Evolutionary conservation across 2,329 filamentous ascomycete genomes (phyloP), one percentile per base, ranked within the genome.

Genomic region (Epichloe baconii): DNA sequence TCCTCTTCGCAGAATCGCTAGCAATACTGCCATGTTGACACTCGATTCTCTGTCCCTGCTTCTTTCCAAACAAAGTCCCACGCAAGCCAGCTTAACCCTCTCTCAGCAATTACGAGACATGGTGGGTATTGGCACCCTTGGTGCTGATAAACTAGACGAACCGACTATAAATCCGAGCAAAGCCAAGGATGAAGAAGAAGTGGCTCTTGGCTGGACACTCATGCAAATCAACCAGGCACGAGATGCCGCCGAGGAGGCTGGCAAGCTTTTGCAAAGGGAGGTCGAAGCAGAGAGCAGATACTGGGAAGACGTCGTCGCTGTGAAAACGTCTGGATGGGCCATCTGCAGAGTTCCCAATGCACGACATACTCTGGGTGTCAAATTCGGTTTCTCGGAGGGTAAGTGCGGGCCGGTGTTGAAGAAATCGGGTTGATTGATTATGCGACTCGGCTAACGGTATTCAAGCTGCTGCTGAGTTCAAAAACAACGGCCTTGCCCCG

Each of bases 341-440:
- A 72, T 97, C 17, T 91, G 85, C 58, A 79, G 85, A 47, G 71
- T 93, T 41, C 88, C 88, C 0, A 74, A 82, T 6, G 83, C 91
- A 58, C 75, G 76, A 47, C 80, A 87, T 58, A 83, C 82, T 0
- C 74, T 97, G 47, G 89, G 85, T 19, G 91, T 97, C 37, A 82
- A 86, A 56, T 96, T 91, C 67, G 93, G 91, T 7, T 95, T 95
- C 62, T 77, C 85, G 12, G 91, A 96, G 71, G 78, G 77, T 78
- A 66, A 50, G 68, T 58, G 15, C 15, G 47, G 36, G 10, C 19
- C 2, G 21, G 17, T 12, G 41, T 12, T 26, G 44, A 23, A 14
- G 44, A 15, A 14, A 23, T n/a, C 4, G 44, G 14, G 17, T 31
- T 26, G 6, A 11, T 15, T 14, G 14, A 35, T 31, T 14, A 35